Conservation (phyloP, 2,329 filamentous ascomycete species). For the Zarea fungicola region DNA sequence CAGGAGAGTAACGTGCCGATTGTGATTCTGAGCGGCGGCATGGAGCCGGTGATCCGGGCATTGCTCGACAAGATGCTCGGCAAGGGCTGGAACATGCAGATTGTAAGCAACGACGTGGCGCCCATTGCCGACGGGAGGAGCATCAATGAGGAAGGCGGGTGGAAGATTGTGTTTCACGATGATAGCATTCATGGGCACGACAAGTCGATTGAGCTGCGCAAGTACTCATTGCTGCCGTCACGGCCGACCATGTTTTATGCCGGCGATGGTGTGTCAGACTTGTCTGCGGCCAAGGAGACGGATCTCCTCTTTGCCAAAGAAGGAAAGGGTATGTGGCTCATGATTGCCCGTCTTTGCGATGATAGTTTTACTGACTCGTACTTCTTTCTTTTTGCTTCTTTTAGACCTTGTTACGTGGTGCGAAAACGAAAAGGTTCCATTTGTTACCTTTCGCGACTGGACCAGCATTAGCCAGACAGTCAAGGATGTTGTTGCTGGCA, state of each 20-base stretch:
- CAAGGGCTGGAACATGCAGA: constrained; percentile 73
- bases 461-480: constrained; percentile 69
- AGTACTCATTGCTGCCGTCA: constrained; percentile 71
- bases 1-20: constrained; percentile 80
- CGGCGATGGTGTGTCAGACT: constrained; percentile 87
- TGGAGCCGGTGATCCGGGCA: constrained; percentile 85
- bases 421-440: constrained; percentile 76
- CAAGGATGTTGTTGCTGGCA: constrained; percentile 70
- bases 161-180: constrained; percentile 85
- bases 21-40: constrained; percentile 86
- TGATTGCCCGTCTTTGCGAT: background rate
- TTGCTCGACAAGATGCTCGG: constrained; percentile 77
- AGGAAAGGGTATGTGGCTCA: constrained; percentile 60
- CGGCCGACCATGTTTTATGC: constrained; percentile 89
- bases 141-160: constrained; percentile 76
- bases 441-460: constrained; percentile 84
- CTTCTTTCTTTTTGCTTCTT: too few relatives aligned
- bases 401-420: constrained; percentile 83
- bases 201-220: constrained; percentile 86
- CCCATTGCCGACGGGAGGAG: constrained; percentile 54
- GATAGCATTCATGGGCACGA: constrained; percentile 91
- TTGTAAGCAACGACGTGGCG: constrained; percentile 80
- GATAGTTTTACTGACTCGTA: background rate
- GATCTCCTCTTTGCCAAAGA: constrained; percentile 92
- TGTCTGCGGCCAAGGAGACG: constrained; percentile 88